Conservation (phyloP, 108 stramenopile genomes). For the Mediolabrus comicus region DNA sequence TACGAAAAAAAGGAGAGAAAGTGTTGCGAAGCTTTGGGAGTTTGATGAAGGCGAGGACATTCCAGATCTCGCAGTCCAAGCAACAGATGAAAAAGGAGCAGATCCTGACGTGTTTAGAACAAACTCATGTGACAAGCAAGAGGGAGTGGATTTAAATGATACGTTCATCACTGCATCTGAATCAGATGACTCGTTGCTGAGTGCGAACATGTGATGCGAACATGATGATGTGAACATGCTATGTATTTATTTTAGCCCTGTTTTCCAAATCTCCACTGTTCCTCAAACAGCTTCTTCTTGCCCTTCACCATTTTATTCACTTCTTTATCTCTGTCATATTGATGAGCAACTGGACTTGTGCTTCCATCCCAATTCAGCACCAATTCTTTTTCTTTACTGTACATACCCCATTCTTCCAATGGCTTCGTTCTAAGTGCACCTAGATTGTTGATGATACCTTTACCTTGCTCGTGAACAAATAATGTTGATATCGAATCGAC, state of each 20-base stretch:
- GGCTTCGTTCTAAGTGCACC: constrained; percentile 67
- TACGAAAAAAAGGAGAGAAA: neutral
- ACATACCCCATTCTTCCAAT: constrained; percentile 70
- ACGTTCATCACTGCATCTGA: neutral
- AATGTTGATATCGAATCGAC: constrained; percentile 56
- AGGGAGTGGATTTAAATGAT: neutral
- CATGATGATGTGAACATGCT: no score
- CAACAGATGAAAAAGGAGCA: neutral
- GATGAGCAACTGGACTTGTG: constrained; percentile 78
- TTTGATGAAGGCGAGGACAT: constrained; percentile 23
- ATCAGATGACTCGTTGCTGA: neutral
- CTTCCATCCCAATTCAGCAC: constrained; percentile 81
- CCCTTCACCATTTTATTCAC: constrained; percentile 45
- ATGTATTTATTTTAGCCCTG: neutral
- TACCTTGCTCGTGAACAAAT: constrained; percentile 78
- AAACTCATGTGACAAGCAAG: neutral
- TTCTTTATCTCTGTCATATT: constrained; percentile 82
- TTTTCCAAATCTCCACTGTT: constrained; percentile 17
- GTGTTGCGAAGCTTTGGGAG: constrained; percentile 3
- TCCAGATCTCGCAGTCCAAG: neutral
- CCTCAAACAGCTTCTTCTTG: constrained; percentile 19
- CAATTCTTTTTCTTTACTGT: constrained; percentile 50
- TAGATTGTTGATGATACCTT: constrained; percentile 82
- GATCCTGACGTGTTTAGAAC: neutral
- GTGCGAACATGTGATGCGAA: neutral